Conservation (phyloP, 2,329 filamentous ascomycete species). For the Cladosporium halotolerans region DNA sequence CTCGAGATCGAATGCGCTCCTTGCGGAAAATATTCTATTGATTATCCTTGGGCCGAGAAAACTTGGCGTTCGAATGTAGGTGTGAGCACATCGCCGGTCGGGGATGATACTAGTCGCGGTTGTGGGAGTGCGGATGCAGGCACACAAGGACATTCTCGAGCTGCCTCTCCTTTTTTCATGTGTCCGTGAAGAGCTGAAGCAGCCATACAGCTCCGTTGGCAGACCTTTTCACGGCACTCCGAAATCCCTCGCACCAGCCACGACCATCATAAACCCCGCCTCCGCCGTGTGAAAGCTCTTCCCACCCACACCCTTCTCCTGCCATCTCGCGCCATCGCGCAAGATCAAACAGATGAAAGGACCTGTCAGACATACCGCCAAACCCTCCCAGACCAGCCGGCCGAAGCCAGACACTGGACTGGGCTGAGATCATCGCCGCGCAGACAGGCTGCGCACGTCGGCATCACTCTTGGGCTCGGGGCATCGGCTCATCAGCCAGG, state of each 20-base stretch:
- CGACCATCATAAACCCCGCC: not conserved
- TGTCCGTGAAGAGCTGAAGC: not conserved
- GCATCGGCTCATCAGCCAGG: slow-evolving; percentile 31
- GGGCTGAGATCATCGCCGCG: slow-evolving; percentile 31
- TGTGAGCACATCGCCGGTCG: no score
- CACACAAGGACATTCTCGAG: no score
- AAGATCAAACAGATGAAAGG: slow-evolving; percentile 22
- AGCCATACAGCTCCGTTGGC: not conserved
- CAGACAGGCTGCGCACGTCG: slow-evolving; percentile 18
- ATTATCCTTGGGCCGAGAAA: no score
- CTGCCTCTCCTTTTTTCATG: no score
- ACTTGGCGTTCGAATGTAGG: no score
- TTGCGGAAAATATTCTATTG: no score
- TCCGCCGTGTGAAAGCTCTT: not conserved
- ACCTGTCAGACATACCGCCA: slow-evolving; percentile 32
- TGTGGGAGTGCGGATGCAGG: no score
- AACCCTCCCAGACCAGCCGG: slow-evolving; percentile 27
- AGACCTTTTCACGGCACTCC: not conserved
- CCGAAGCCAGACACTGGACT: slow-evolving; percentile 27
- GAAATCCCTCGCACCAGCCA: not conserved
- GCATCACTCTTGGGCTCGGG: slow-evolving; percentile 32
- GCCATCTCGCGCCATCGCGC: not conserved
- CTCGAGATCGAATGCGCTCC: no score
- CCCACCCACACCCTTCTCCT: slow-evolving; percentile 5
- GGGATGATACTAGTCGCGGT: no score